Evolutionary conservation across 139 green algal genomes (phyloP).

Genomic region (Zygnema circumcarinatum): DNA sequence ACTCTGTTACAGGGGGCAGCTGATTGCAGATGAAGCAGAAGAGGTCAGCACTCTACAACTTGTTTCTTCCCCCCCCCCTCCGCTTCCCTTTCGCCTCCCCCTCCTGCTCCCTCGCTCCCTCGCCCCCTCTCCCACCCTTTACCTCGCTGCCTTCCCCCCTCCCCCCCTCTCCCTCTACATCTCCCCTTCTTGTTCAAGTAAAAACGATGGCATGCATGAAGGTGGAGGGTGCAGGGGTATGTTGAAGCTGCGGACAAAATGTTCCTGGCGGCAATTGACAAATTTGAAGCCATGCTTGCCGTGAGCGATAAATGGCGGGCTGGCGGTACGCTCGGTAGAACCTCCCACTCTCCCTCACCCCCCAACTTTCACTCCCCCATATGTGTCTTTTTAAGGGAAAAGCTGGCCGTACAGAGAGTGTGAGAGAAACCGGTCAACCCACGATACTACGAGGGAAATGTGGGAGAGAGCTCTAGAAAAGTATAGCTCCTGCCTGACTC

Average conservation of each 20-base stretch:
- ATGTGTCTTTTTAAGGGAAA: neutral
- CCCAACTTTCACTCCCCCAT: neutral
- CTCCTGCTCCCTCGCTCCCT: constrained; percentile 11
- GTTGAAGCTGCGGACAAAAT: constrained; percentile 43
- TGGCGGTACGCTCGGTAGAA: constrained; percentile 16
- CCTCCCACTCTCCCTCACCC: neutral
- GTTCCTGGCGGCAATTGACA: constrained; percentile 49
- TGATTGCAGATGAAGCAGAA: constrained; percentile 37
- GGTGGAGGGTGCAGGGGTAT: constrained; percentile 14
- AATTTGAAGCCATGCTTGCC: constrained; percentile 52
- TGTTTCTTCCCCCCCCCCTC: neutral
- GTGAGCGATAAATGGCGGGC: constrained; percentile 35
- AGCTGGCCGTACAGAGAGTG: neutral
- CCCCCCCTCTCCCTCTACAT: neutral
- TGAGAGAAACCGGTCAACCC: neutral
- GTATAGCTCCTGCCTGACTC: too few species aligned
- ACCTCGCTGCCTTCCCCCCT: neutral
- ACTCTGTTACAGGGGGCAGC: constrained; percentile 55
- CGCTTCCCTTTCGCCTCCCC: neutral
- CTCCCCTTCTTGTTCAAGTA: neutral
- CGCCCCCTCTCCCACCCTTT: neutral
- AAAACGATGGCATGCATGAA: neutral
- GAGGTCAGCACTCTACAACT: constrained; percentile 39
- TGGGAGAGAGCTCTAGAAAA: too few species aligned
- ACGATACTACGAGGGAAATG: too few species aligned